Evolutionary conservation across 1,284 basidiomycete species (phyloP), one percentile per base, ranked within the genome.

Genomic region (Sutorius eximius): DNA sequence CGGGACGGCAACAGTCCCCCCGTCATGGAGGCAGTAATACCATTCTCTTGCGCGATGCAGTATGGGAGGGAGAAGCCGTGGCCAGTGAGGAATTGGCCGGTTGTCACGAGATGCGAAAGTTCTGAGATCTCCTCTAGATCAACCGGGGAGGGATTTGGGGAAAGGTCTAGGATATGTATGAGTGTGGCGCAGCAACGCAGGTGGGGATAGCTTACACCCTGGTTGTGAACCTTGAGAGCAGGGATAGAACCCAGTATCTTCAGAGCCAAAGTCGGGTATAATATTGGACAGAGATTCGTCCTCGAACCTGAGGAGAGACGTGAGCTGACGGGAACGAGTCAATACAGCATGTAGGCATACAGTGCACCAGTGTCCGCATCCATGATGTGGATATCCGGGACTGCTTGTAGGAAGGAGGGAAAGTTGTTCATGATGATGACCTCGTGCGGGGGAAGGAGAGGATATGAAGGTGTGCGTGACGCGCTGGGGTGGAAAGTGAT

Each of bases 41-140:
- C 18, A 20, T 32, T 43, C 20, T 61, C 62, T 29, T 42, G 63
- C 0, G 52, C 11, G 52, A 67, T 64, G 33, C 24, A 0, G 27
- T 51, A 54, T 22, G 67, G 55, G 9, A 37, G 9, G 7, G 64
- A 40, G 1, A n/a, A 48, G 10, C 7, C 22, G 6, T 18, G 37
- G 27, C 55, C 58, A 13, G 54, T 60, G 0, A 71, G 15, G 45
- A 11, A 64, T 0, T 51, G 55, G 24, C 0, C 29, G 0, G 36
- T 52, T 6, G 57, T 57, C 0, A 4, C 10, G 9, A 70, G 36
- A 15, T 65, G 45, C 0, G 66, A 45, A 16, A 70, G 27, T 18
- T 66, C 68, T n/a, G 55, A 1, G 1, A 67, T 58, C 8, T 64
- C 65, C 0, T 66, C 67, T 2, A 64, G 49, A 0, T 66, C 65